Percentiles rank a stretch among this genome's conserved stretches.
Conservation (phyloP, 208 protist species). For the Vickermania spadyakhi region DNA sequence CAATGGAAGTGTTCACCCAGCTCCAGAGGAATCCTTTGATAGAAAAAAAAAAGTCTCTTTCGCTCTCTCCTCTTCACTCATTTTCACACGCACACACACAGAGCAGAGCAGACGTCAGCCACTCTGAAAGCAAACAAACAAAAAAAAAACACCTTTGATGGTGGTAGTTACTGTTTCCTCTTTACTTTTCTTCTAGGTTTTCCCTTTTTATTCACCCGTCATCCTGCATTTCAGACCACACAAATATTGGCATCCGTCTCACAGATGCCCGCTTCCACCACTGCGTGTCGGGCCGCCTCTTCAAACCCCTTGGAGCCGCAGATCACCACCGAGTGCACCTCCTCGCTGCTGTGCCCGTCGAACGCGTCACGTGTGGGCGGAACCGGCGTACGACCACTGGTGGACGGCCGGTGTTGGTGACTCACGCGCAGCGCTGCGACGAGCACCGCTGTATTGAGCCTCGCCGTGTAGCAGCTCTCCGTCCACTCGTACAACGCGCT, state of each 20-base stretch:
- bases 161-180: no score
- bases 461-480: conserved; percentile 8
- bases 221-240: conserved; percentile 11
- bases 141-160: no score
- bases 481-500: conserved; percentile 2
- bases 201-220: not conserved
- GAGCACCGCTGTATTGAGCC: conserved; percentile 5
- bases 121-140: no score
- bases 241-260: conserved; percentile 14
- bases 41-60: no score
- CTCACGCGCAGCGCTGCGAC: not conserved
- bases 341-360: not conserved
- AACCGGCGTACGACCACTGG: not conserved
- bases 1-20: no score
- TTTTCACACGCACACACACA: no score
- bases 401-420: not conserved
- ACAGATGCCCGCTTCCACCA: conserved; percentile 30
- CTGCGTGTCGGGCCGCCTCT: conserved; percentile 7
- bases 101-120: no score
- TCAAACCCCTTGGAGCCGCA: conserved; percentile 55
- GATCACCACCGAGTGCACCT: conserved; percentile 25
- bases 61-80: no score
- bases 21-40: no score
- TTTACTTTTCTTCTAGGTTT: no score
- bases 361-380: not conserved